A percentile compares a stretch with the other conserved stretches of the same genome.
These are phyloP conservation scores for Populus hybrid DNA, from an alignment of 441 rosid species.

Conservation along the genomic window DNA sequence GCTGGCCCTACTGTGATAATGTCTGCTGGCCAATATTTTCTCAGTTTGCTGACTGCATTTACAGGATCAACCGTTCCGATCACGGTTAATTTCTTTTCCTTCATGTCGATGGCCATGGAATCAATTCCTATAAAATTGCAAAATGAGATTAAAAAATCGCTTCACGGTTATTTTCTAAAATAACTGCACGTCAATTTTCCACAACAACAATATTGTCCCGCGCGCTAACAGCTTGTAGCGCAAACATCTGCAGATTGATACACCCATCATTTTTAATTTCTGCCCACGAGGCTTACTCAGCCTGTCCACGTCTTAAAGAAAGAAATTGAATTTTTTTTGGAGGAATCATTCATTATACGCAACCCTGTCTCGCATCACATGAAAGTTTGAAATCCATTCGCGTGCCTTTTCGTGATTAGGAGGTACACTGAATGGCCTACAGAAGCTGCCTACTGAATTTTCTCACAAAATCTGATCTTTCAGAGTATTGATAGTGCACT, in stretches of 20 bases:
- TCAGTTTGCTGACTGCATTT: constrained; percentile 67
- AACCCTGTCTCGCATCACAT: not conserved
- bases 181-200: not conserved
- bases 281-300: no score
- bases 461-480: no score
- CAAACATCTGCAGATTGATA: not conserved
- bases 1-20: constrained; percentile 83
- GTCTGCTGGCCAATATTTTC: constrained; percentile 78
- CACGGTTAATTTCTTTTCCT: constrained; percentile 69
- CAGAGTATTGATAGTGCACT: not conserved
- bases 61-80: constrained; percentile 83
- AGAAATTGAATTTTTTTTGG: no score
- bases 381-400: not conserved
- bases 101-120: constrained; percentile 85
- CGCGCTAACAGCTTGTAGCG: not conserved
- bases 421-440: not conserved
- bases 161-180: not conserved
- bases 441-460: no score
- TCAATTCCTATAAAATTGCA: constrained; percentile 55
- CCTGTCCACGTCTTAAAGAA: no score
- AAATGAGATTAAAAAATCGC: not conserved
- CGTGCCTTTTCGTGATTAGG: not conserved
- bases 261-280: not conserved
- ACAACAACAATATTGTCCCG: not conserved
- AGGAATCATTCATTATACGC: not conserved